phyloP scores from a whole-genome alignment of 345 rosid genomes.

The Populus tremula region DNA sequence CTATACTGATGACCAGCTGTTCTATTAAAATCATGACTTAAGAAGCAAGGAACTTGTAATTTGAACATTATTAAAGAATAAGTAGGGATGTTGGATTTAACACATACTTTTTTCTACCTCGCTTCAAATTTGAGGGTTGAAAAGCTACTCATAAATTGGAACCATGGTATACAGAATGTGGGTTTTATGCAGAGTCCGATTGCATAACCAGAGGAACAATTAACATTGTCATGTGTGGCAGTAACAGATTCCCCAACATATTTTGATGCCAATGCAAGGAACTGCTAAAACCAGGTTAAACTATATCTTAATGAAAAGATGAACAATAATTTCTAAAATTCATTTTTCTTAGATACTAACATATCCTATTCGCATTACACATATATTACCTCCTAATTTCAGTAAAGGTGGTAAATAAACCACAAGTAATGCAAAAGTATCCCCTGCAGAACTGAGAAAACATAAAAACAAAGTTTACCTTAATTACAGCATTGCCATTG shows the following conservation, averaged over 20 bases:
- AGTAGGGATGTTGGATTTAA: neutral
- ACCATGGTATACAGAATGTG: neutral
- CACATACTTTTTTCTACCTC: neutral
- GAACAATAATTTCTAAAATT: neutral
- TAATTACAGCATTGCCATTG: conserved; percentile 48
- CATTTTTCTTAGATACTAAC: neutral
- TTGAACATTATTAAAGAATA: neutral
- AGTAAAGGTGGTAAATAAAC: neutral
- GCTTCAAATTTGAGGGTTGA: neutral
- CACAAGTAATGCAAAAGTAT: neutral
- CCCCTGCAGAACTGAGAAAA: neutral
- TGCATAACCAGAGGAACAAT: neutral
- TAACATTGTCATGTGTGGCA: neutral
- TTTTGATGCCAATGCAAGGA: neutral
- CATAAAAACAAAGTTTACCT: conserved; percentile 35
- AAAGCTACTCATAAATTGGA: neutral
- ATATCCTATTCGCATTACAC: neutral
- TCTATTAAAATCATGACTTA: neutral
- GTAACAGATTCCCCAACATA: neutral
- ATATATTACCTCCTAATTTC: neutral
- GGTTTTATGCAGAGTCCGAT: neutral
- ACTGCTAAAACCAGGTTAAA: neutral
- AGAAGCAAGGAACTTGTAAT: conserved; percentile 9
- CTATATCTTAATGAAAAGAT: neutral
- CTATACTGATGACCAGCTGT: neutral